These are phyloP conservation scores for Coleophoma crateriformis DNA, from an alignment of 2,329 filamentous ascomycete species.

Conservation along the genomic window DNA sequence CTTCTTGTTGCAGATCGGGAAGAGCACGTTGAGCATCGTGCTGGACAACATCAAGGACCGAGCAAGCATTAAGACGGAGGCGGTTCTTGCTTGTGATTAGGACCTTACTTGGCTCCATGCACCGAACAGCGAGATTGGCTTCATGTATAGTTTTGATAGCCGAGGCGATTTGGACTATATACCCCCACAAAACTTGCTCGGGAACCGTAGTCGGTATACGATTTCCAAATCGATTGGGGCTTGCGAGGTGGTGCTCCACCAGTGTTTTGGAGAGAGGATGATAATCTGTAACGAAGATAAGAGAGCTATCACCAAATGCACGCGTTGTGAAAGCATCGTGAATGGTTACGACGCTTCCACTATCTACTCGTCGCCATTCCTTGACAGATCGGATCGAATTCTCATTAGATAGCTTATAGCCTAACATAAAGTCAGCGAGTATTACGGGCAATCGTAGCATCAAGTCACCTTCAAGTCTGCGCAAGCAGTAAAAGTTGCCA, in stretches of 20 bases:
- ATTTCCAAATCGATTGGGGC: constrained; percentile 28
- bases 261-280: constrained; percentile 88
- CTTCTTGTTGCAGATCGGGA: constrained; percentile 78
- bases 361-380: constrained; percentile 82
- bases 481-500: constrained; percentile 80
- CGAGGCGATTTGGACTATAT: constrained; percentile 85
- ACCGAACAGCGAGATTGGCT: constrained; percentile 74
- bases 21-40: constrained; percentile 66
- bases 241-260: constrained; percentile 68
- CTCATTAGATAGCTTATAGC: constrained; percentile 83
- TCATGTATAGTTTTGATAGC: constrained; percentile 83
- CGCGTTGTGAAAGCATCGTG: constrained; percentile 92
- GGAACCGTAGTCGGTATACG: constrained; percentile 36
- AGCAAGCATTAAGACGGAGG: constrained; percentile 81
- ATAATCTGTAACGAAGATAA: constrained; percentile 92
- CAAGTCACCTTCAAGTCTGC: constrained; percentile 69
- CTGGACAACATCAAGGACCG: constrained; percentile 83
- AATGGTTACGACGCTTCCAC: constrained; percentile 76
- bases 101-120: constrained; percentile 84
- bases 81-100: constrained; percentile 87
- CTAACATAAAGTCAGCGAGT: constrained; percentile 30
- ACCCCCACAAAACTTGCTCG: constrained; percentile 82
- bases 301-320: constrained; percentile 88
- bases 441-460: background rate
- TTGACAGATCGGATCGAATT: constrained; percentile 81